A percentile compares a stretch with the other conserved stretches of the same genome.
phyloP scores from a whole-genome alignment of 2,329 filamentous ascomycete species.

The Talaromyces sp. region DNA sequence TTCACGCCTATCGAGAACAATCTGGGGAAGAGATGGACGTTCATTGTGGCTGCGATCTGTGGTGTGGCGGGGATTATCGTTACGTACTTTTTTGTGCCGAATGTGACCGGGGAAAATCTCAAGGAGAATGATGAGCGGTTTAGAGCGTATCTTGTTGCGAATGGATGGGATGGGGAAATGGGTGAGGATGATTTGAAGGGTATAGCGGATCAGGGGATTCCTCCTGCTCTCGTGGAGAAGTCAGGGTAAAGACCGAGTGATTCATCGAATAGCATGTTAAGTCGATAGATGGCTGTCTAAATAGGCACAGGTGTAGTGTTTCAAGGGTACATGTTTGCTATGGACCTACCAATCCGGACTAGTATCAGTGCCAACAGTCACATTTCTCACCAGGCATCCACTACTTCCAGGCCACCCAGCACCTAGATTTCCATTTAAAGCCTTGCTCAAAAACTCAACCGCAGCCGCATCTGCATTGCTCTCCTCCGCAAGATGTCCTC shows the following conservation, averaged over 20 bases:
- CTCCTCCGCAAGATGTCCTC: conserved; percentile 10
- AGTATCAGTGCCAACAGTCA: conserved; percentile 12
- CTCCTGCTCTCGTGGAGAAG: neutral
- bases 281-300: too few relatives aligned
- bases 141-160: conserved; percentile 41
- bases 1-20: conserved; percentile 48
- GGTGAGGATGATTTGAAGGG: conserved; percentile 39
- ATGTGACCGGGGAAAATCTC: conserved; percentile 48
- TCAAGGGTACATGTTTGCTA: neutral
- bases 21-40: conserved; percentile 51
- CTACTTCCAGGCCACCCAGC: conserved; percentile 6
- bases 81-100: conserved; percentile 49
- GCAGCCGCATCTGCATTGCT: neutral
- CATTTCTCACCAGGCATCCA: conserved; percentile 12
- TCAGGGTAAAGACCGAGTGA: neutral
- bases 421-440: neutral
- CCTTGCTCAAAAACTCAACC: conserved; percentile 6
- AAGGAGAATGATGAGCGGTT: conserved; percentile 45
- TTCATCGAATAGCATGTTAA: neutral
- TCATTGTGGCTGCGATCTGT: conserved; percentile 53
- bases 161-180: conserved; percentile 51
- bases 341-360: conserved; percentile 7
- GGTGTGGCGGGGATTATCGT: conserved; percentile 49
- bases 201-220: conserved; percentile 29
- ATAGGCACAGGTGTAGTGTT: too few relatives aligned